These are phyloP conservation scores for Leccinum olivaceoglutinosum DNA, from an alignment of 1,284 basidiomycete genomes.

Conservation along the genomic window DNA sequence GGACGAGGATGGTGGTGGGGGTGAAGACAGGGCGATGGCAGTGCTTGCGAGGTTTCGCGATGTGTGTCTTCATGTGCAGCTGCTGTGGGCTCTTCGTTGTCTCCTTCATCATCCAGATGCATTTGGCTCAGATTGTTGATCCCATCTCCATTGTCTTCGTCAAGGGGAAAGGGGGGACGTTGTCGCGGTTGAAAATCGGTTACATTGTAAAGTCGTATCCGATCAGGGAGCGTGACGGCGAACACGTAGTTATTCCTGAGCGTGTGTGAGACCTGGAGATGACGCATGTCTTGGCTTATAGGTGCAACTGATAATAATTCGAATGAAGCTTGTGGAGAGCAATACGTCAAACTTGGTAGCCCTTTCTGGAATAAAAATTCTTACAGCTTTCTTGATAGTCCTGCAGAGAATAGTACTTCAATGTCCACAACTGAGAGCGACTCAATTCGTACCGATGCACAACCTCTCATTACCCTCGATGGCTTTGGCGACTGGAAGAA, in stretches of 20 bases:
- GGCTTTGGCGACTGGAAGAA: constrained; percentile 48
- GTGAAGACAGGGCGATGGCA: no score
- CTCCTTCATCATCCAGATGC: constrained; percentile 28
- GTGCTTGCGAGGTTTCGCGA: no score
- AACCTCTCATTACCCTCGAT: constrained; percentile 46
- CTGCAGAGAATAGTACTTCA: constrained; percentile 31
- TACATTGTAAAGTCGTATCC: constrained; percentile 44
- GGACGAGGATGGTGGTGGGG: no score
- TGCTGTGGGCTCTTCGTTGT: constrained; percentile 18
- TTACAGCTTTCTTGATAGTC: constrained; percentile 70
- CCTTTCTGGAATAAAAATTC: constrained; percentile 4
- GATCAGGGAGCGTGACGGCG: constrained; percentile 38
- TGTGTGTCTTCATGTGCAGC: no score
- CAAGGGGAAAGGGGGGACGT: constrained; percentile 22
- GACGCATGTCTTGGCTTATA: constrained; percentile 36
- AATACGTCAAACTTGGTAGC: constrained; percentile 7
- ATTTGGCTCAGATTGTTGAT: constrained; percentile 15
- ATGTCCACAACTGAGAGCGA: constrained; percentile 2
- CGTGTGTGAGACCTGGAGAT: constrained; percentile 42
- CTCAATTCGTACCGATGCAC: constrained; percentile 48
- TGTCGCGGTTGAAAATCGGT: constrained; percentile 38
- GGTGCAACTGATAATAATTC: constrained; percentile 49
- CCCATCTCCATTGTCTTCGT: constrained; percentile 14
- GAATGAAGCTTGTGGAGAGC: constrained; percentile 46
- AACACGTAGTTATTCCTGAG: constrained; percentile 47